Conservation (phyloP, 2,329 filamentous ascomycete genomes). For the Neofusicoccum umdonicola region DNA sequence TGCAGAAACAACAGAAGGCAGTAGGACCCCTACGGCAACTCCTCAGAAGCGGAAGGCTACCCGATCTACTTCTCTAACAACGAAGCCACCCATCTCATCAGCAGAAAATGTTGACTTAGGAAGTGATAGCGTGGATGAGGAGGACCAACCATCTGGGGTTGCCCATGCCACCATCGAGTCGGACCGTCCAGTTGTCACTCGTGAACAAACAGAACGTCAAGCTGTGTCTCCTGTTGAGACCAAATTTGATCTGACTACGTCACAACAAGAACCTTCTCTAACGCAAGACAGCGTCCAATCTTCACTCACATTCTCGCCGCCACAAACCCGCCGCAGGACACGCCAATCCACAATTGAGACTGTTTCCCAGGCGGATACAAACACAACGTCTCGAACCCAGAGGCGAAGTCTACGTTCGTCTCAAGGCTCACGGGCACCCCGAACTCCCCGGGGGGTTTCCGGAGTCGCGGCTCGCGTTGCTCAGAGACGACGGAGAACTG, state of each 20-base stretch:
- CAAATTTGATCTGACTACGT: neutral
- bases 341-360: neutral
- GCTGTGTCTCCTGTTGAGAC: neutral
- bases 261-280: neutral
- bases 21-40: neutral
- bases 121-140: neutral
- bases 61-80: neutral
- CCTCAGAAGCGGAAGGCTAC: neutral
- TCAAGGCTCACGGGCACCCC: neutral
- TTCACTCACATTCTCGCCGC: neutral
- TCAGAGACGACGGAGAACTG: neutral
- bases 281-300: neutral
- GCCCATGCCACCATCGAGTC: neutral
- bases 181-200: neutral
- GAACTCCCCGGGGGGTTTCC: neutral
- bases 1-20: neutral
- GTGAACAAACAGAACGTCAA: neutral
- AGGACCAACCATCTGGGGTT: neutral
- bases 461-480: conserved; percentile 5
- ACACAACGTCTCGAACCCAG: neutral
- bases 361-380: neutral
- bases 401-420: neutral
- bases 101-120: neutral
- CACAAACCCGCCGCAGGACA: neutral
- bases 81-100: neutral